Evolutionary conservation across 176 grass and related monocot species (phyloP), one percentile per base, ranked within the genome.

Genomic region (Melocanna baccifera): DNA sequence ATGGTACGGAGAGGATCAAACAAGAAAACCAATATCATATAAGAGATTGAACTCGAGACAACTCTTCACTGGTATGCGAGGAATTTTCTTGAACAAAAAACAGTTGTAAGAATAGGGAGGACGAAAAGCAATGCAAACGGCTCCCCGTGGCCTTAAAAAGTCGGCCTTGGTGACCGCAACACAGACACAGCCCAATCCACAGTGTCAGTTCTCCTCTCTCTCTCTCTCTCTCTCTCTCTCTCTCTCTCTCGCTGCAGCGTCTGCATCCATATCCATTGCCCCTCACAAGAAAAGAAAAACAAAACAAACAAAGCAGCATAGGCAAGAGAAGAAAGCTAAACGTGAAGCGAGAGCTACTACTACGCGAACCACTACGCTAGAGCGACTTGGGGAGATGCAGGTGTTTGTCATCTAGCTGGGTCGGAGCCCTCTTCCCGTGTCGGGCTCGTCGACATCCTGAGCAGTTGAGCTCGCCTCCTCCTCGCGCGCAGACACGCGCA

Each of bases 181-280:
- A 70, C 66, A 57, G 55, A 72, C 73, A 7, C 64, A 13, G 39
- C 62, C 62, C 62, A 85, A 67, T 50, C 59, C 69, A 50, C 13
- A 19, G 51, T 20, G 32, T 34, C 32, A 34, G 1, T 42, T 42
- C 9, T 42, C 41, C 8, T 42, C 41, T 42, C 20, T n/a, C 53
- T 0, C 8, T 57, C 20, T 1, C 53, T 12, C 43, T 4, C 3
- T 4, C 1, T 6, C 12, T 0, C 8, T 59, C 68, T 57, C 82
- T 67, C 75, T 6, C 37, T 39, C 39, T 40, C 84, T 11, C 43
- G 51, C 89, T 75, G 75, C 85, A 69, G 75, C 75, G 0, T 37
- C 29, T 2, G 75, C 81, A 70, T 91, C 41, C 45, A 46, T 76
- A 80, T 87, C 89, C 85, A 84, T 77, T 68, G 75, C 61, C 58